phyloP scores from a whole-genome alignment of 768 basidiomycete species.

The Saitozyma sp. region DNA sequence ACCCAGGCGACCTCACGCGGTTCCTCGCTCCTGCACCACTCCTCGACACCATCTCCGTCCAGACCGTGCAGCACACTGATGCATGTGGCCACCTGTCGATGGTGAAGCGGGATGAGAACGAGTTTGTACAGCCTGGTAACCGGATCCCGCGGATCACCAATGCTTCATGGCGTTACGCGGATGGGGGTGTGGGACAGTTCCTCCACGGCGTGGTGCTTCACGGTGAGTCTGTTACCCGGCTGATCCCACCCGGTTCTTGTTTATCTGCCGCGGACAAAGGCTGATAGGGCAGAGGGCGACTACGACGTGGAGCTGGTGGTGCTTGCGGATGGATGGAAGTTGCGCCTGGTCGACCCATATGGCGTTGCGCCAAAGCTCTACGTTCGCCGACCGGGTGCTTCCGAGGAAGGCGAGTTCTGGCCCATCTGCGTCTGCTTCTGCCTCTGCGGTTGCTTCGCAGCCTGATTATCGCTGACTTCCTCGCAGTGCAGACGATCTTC shows the following conservation, averaged over 20 bases:
- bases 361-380: slow-evolving; percentile 78
- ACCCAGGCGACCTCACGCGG: slow-evolving; percentile 69
- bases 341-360: slow-evolving; percentile 69
- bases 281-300: slow-evolving; percentile 55
- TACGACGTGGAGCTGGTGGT: slow-evolving; percentile 93
- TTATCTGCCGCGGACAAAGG: neutral
- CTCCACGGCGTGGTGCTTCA: slow-evolving; percentile 84
- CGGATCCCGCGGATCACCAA: slow-evolving; percentile 88
- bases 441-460: too few species aligned
- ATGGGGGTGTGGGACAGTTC: slow-evolving; percentile 90
- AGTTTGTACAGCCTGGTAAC: slow-evolving; percentile 74
- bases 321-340: slow-evolving; percentile 71
- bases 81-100: slow-evolving; percentile 77
- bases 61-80: slow-evolving; percentile 88
- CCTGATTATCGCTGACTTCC: too few species aligned
- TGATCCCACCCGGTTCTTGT: too few species aligned
- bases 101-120: slow-evolving; percentile 75
- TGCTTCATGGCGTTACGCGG: slow-evolving; percentile 94
- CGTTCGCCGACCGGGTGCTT: slow-evolving; percentile 70
- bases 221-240: slow-evolving; percentile 54
- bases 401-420: slow-evolving; percentile 26
- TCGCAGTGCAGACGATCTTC: slow-evolving; percentile 24
- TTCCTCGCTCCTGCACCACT: slow-evolving; percentile 93
- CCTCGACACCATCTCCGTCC: slow-evolving; percentile 60
- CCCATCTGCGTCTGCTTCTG: neutral